Evolutionary conservation across 345 rosid species (phyloP).

Genomic region (Eucalyptus cloeziana): DNA sequence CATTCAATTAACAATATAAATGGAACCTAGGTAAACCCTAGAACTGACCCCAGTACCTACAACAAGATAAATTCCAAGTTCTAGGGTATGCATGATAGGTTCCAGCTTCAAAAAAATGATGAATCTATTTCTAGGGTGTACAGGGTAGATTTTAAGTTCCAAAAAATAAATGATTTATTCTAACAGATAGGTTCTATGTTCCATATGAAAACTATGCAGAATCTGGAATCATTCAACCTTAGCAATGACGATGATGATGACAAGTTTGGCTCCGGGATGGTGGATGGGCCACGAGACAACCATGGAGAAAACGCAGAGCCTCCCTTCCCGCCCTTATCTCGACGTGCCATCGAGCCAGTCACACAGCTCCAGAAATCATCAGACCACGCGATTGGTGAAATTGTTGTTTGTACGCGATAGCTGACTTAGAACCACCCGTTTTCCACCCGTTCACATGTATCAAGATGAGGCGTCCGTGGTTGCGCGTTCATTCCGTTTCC

Average conservation of each 20-base stretch:
- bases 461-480: background rate
- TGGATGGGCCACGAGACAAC: background rate
- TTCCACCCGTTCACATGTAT: background rate
- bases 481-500: background rate
- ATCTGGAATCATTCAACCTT: too few relatives aligned
- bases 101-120: too few relatives aligned
- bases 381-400: background rate
- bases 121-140: too few relatives aligned
- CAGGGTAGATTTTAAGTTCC: rapidly evolving
- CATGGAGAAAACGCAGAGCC: background rate
- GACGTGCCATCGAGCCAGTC: background rate
- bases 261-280: background rate
- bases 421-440: background rate
- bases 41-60: rapidly evolving
- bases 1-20: too few relatives aligned
- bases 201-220: too few relatives aligned
- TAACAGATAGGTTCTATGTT: too few relatives aligned
- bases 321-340: background rate
- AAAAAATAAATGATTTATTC: too few relatives aligned
- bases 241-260: background rate
- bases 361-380: background rate
- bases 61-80: too few relatives aligned
- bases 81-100: too few relatives aligned
- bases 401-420: background rate
- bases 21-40: too few relatives aligned